These are phyloP conservation scores for Ogataea parapolymorpha DNA, from an alignment of 805 yeast species.

Conservation along the genomic window DNA sequence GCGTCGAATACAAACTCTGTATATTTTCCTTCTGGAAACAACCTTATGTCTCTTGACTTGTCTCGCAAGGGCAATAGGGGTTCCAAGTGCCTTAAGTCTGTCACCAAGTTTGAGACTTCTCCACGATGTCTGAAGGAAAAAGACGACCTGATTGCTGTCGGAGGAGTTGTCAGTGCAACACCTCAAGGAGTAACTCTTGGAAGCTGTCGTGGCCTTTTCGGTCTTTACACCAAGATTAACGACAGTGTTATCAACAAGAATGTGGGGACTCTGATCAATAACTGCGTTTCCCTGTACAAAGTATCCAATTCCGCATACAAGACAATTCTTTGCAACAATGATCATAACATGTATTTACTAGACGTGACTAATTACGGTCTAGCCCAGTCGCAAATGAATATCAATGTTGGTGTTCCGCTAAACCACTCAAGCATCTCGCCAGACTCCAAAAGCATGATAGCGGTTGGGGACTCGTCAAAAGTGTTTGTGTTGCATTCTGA, in stretches of 20 bases:
- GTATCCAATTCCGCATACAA: constrained; percentile 42
- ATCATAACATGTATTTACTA: constrained; percentile 62
- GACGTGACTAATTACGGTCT: constrained; percentile 50
- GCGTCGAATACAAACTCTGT: constrained; percentile 44
- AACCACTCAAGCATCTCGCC: constrained; percentile 73
- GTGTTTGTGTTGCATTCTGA: constrained; percentile 55
- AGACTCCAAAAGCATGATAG: constrained; percentile 53
- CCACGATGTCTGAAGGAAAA: constrained; percentile 70
- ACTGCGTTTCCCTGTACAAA: constrained; percentile 60
- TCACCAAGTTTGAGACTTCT: constrained; percentile 53
- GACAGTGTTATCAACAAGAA: constrained; percentile 47
- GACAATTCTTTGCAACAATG: constrained; percentile 81
- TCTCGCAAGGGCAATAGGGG: not conserved
- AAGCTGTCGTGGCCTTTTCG: constrained; percentile 60
- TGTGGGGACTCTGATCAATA: constrained; percentile 80
- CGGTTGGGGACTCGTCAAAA: constrained; percentile 75
- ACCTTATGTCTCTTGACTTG: constrained; percentile 34
- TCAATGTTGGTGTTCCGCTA: constrained; percentile 60
- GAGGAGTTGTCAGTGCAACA: constrained; percentile 40
- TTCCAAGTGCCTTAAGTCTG: constrained; percentile 33
- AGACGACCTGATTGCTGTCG: constrained; percentile 47
- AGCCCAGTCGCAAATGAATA: constrained; percentile 27
- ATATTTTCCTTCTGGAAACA: constrained; percentile 56
- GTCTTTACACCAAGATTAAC: constrained; percentile 51
- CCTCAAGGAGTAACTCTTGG: constrained; percentile 22